These are phyloP conservation scores for Hura crepitans DNA, from an alignment of 441 rosid genomes.

Conservation along the genomic window DNA sequence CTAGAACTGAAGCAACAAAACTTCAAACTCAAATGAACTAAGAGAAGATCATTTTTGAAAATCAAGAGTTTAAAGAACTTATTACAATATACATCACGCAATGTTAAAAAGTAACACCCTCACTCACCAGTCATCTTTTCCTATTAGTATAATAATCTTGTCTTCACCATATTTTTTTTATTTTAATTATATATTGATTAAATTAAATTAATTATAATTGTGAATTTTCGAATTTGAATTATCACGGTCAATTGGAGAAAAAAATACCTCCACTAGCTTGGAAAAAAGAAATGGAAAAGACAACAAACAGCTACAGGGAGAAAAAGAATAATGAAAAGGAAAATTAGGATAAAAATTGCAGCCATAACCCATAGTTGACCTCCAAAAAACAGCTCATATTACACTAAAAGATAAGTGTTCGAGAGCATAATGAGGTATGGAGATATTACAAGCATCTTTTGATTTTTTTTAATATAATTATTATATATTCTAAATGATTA, in stretches of 20 bases:
- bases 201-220: too few relatives aligned
- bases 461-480: too few relatives aligned
- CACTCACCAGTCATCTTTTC: too few relatives aligned
- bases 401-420: slow-evolving; percentile 20
- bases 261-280: neutral
- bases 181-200: too few relatives aligned
- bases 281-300: slow-evolving; percentile 7
- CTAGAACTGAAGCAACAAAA: neutral
- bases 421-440: slow-evolving; percentile 32
- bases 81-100: neutral
- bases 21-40: neutral
- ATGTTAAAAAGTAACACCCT: neutral
- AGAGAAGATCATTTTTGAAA: neutral
- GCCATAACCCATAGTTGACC: slow-evolving; percentile 31
- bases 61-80: neutral
- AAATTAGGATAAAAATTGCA: slow-evolving; percentile 3
- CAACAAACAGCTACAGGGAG: neutral
- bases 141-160: too few relatives aligned
- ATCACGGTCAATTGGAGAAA: too few relatives aligned
- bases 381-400: slow-evolving; percentile 34
- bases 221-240: too few relatives aligned
- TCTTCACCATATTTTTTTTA: too few relatives aligned
- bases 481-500: slow-evolving; percentile 8
- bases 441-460: slow-evolving; percentile 22
- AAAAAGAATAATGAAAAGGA: neutral